phyloP scores from a whole-genome alignment of 2,329 filamentous ascomycete genomes.

The Penicillium digitatum region DNA sequence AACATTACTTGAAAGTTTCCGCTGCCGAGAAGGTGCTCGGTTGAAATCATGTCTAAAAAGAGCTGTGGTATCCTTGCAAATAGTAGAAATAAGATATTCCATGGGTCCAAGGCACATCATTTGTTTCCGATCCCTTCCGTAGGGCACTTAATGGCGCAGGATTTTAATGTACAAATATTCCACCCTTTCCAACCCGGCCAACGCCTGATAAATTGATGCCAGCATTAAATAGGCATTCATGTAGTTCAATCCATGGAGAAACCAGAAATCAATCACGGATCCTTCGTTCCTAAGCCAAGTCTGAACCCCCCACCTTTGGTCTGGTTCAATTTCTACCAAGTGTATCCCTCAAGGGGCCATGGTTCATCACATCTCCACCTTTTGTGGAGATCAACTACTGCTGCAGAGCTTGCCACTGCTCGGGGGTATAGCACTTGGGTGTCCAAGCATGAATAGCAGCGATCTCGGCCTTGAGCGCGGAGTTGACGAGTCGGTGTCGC shows the following conservation, averaged over 20 bases:
- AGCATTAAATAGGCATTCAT: not conserved
- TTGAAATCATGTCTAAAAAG: slow-evolving; percentile 21
- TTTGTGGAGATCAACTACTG: slow-evolving; percentile 21
- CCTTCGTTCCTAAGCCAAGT: not conserved
- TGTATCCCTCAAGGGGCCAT: not conserved
- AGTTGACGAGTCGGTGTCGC: slow-evolving; percentile 81
- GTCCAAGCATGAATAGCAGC: slow-evolving; percentile 92
- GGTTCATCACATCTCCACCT: not conserved
- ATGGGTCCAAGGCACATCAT: not conserved
- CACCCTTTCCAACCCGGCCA: slow-evolving; percentile 7
- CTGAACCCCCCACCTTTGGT: not conserved
- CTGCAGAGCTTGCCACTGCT: slow-evolving; percentile 75
- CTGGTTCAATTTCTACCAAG: not conserved
- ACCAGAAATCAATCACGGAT: not conserved
- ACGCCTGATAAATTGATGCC: slow-evolving; percentile 7
- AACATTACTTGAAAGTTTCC: slow-evolving; percentile 39
- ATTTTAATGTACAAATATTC: slow-evolving; percentile 8
- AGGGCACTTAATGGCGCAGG: not conserved
- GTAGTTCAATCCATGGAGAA: not conserved
- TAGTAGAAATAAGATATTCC: not conserved
- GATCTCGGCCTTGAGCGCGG: slow-evolving; percentile 78
- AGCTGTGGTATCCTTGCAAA: not conserved
- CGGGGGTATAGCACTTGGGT: slow-evolving; percentile 85
- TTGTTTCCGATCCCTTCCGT: not conserved
- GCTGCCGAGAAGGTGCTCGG: slow-evolving; percentile 49